Percentiles rank a stretch among this genome's conserved stretches.
These are phyloP conservation scores for Thermomucor indicae-seudaticae DNA, from an alignment of 371 early-diverging fungal species.

Conservation along the genomic window DNA sequence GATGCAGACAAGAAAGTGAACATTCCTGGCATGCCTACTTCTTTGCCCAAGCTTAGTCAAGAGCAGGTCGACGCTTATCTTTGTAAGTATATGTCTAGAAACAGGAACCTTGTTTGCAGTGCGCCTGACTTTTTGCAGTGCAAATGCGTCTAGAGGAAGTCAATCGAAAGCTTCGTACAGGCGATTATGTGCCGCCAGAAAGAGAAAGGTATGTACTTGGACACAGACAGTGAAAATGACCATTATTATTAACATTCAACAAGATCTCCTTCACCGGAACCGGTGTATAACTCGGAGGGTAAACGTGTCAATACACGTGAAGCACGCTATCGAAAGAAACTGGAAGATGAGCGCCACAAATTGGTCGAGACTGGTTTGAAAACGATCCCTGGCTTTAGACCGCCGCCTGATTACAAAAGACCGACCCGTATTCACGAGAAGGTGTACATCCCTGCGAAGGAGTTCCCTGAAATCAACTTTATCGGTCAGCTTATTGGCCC, in stretches of 20 bases:
- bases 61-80: conserved; percentile 84
- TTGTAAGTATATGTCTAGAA: conserved; percentile 40
- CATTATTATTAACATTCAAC: too few species aligned
- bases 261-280: conserved; percentile 93
- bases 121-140: conserved; percentile 32
- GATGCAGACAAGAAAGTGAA: conserved; percentile 63
- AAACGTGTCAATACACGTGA: conserved; percentile 96
- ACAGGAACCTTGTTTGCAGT: not conserved
- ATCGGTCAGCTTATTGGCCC: conserved; percentile 97
- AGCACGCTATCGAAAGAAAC: conserved; percentile 81
- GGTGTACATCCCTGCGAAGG: conserved; percentile 92
- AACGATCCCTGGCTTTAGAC: conserved; percentile 77
- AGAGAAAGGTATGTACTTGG: conserved; percentile 48
- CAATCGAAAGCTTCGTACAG: conserved; percentile 70
- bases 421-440: conserved; percentile 84
- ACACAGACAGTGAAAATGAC: not conserved
- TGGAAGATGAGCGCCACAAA: conserved; percentile 92
- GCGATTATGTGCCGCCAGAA: conserved; percentile 80
- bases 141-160: conserved; percentile 91
- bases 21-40: conserved; percentile 79
- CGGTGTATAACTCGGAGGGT: conserved; percentile 86
- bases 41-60: conserved; percentile 71
- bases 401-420: conserved; percentile 89
- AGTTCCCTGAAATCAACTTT: conserved; percentile 96
- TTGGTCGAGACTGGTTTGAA: conserved; percentile 80